Evolutionary conservation across 2,329 filamentous ascomycete species (phyloP).

Genomic region (Botryotinia calthae): DNA sequence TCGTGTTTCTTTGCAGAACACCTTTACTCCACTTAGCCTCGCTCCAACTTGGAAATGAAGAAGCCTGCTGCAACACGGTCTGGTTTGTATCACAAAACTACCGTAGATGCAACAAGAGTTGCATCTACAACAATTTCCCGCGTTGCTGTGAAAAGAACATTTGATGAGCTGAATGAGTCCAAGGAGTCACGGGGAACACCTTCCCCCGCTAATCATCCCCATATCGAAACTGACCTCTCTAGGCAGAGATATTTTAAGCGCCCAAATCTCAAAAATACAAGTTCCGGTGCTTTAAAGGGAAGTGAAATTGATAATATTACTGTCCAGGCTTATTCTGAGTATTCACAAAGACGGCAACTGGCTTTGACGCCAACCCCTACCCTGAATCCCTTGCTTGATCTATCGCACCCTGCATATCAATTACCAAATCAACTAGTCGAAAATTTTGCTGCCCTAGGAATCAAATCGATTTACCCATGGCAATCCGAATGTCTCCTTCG

Average conservation of each 20-base stretch:
- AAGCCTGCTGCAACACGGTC: not conserved
- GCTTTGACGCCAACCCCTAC: conserved; percentile 53
- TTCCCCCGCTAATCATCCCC: not conserved
- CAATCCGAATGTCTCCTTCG: conserved; percentile 71
- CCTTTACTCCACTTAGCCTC: not conserved
- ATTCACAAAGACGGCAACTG: conserved; percentile 54
- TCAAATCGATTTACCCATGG: conserved; percentile 74
- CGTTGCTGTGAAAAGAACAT: conserved; percentile 31
- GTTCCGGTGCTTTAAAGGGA: conserved; percentile 38
- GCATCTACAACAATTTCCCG: conserved; percentile 27
- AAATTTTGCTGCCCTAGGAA: conserved; percentile 66
- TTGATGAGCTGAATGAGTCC: conserved; percentile 21
- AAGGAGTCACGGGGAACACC: not conserved
- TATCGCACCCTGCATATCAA: conserved; percentile 62
- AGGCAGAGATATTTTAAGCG: not conserved
- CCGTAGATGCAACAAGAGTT: conserved; percentile 27
- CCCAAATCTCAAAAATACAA: conserved; percentile 27
- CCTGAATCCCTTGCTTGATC: conserved; percentile 54
- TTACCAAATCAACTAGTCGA: conserved; percentile 58
- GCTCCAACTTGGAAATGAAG: not conserved
- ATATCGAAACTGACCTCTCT: not conserved
- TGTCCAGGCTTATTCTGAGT: conserved; percentile 45
- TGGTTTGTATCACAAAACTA: conserved; percentile 29
- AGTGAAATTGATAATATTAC: conserved; percentile 47
- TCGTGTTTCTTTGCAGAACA: not conserved